These are phyloP conservation scores for Podaxis sp. DNA, from an alignment of 768 basidiomycete species.

Conservation along the genomic window DNA sequence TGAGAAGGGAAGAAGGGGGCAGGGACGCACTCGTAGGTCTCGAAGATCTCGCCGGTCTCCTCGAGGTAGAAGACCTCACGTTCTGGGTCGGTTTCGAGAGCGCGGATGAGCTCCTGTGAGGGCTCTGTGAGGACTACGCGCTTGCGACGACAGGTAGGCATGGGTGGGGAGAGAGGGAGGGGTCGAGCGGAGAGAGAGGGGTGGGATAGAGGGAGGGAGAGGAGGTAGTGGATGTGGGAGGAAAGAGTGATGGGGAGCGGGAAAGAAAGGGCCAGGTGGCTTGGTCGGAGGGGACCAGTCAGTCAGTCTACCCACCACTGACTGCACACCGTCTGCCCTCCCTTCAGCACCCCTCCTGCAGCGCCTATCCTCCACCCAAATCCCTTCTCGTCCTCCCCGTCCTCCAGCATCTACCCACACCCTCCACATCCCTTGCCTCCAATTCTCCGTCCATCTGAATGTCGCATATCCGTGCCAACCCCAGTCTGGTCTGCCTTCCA, in stretches of 20 bases:
- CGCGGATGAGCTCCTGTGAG: constrained; percentile 64
- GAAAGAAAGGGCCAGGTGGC: constrained; percentile 65
- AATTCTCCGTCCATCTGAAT: not conserved
- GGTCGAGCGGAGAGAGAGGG: constrained; percentile 22
- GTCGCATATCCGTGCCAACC: constrained; percentile 10
- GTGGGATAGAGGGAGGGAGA: constrained; percentile 30
- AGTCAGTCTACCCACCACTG: constrained; percentile 24
- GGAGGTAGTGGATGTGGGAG: constrained; percentile 39
- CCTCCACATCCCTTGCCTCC: not conserved
- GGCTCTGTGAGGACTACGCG: constrained; percentile 87
- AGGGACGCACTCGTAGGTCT: constrained; percentile 84
- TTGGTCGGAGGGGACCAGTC: constrained; percentile 47
- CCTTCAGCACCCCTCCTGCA: not conserved
- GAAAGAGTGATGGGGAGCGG: constrained; percentile 52
- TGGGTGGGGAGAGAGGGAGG: constrained; percentile 30
- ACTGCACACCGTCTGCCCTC: constrained; percentile 10
- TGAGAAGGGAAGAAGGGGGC: constrained; percentile 22
- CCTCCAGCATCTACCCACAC: constrained; percentile 9
- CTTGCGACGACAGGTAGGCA: constrained; percentile 90
- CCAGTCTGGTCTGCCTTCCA: constrained; percentile 9
- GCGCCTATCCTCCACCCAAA: constrained; percentile 22
- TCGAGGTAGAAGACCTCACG: constrained; percentile 88
- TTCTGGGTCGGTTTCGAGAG: constrained; percentile 59
- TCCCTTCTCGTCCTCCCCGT: constrained; percentile 7
- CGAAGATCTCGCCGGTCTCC: constrained; percentile 97